A percentile compares a stretch with the other conserved stretches of the same genome.
Evolutionary conservation across 176 grass and related monocot genomes (phyloP).

Genomic region (Oryza coarctata): DNA sequence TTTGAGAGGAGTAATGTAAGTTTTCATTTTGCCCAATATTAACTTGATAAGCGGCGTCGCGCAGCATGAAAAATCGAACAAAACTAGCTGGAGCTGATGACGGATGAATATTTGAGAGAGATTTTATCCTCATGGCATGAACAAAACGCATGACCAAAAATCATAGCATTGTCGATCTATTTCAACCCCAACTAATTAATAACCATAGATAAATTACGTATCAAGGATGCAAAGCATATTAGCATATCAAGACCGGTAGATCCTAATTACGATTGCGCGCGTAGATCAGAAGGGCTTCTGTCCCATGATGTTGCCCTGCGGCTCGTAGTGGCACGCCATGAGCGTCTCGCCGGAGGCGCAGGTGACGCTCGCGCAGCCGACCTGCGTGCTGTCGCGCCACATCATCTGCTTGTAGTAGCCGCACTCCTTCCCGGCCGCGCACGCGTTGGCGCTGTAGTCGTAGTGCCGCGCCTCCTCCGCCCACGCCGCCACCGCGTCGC

Average conservation of each 20-base stretch:
- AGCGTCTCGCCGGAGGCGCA: constrained; percentile 49
- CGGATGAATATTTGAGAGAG: not conserved
- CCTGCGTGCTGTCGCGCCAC: constrained; percentile 43
- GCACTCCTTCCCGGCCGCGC: constrained; percentile 27
- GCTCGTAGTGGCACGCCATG: constrained; percentile 56
- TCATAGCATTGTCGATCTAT: not conserved
- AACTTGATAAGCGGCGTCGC: not conserved
- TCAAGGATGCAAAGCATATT: constrained; percentile 1
- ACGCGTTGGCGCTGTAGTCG: constrained; percentile 46
- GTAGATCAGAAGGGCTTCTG: constrained; percentile 56
- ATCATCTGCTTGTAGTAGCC: constrained; percentile 56
- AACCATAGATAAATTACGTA: not conserved
- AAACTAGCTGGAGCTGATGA: not conserved
- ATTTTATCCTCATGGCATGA: constrained; percentile 13
- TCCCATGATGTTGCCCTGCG: constrained; percentile 42
- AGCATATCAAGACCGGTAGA: not conserved
- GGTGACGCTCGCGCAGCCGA: constrained; percentile 49
- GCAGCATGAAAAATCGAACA: not conserved
- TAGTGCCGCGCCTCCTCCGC: constrained; percentile 46
- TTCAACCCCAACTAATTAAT: not conserved
- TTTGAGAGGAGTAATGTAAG: too few relatives aligned
- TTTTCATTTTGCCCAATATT: not conserved
- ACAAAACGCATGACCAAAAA: constrained; percentile 10
- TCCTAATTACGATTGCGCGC: too few relatives aligned
- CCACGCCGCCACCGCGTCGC: constrained; percentile 59